Conservation (phyloP, 176 grass and related monocot genomes). For the Musa acuminata region DNA sequence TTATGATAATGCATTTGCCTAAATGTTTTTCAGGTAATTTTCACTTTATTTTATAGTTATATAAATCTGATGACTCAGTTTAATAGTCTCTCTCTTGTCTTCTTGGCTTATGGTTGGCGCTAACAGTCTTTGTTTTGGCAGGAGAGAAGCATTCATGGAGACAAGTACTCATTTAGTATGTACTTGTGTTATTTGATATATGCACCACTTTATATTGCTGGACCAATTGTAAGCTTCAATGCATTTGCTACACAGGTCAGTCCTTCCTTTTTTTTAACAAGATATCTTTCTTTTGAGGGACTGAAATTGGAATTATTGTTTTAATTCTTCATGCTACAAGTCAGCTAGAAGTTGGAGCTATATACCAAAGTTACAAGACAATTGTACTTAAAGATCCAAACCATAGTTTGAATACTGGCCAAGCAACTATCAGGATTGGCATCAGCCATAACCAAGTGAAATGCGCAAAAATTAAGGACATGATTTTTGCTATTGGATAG, state of each 20-base stretch:
- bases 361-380: not conserved
- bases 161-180: constrained; percentile 70
- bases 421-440: not conserved
- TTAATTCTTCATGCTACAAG: not conserved
- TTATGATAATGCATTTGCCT: not conserved
- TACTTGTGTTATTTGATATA: constrained; percentile 95
- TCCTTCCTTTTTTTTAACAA: constrained; percentile 1
- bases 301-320: not conserved
- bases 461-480: not conserved
- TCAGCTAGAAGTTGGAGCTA: not conserved
- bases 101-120: not conserved
- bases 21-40: not conserved
- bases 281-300: constrained; percentile 10
- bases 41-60: not conserved
- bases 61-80: not conserved
- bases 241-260: constrained; percentile 83
- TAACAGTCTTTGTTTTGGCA: constrained; percentile 21
- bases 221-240: constrained; percentile 88
- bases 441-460: not conserved
- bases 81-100: not conserved
- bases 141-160: constrained; percentile 53
- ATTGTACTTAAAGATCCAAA: not conserved
- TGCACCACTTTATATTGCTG: constrained; percentile 86
- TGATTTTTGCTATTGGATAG: not conserved
- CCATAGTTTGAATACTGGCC: not conserved